phyloP scores from a whole-genome alignment of 179 eudicot genomes.

The Amaranthus tricolor region DNA sequence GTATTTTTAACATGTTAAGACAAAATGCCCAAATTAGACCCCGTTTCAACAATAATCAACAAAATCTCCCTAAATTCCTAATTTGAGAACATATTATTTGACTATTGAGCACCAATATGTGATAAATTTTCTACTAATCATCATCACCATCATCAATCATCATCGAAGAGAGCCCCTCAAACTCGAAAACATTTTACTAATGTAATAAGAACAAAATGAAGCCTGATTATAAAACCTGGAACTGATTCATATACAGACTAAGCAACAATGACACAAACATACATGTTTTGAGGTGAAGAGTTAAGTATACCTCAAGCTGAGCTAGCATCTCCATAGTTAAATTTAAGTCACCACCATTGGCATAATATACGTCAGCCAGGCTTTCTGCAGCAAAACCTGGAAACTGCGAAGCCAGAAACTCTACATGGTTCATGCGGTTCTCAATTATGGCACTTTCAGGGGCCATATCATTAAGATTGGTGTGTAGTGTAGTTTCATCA shows the following conservation, averaged over 20 bases:
- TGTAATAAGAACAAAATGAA: neutral
- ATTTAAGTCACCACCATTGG: slow-evolving; percentile 78
- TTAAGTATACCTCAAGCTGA: slow-evolving; percentile 84
- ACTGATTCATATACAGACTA: neutral
- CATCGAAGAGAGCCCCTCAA: neutral
- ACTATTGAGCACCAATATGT: neutral
- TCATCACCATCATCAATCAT: neutral
- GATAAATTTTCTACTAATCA: neutral
- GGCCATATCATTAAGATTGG: slow-evolving; percentile 36
- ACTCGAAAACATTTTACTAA: no score
- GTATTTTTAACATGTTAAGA: slow-evolving; percentile 1
- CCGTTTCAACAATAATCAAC: neutral
- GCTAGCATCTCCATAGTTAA: slow-evolving; percentile 86
- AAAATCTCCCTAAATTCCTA: neutral
- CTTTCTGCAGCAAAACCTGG: slow-evolving; percentile 96
- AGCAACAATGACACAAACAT: no score
- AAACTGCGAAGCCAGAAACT: slow-evolving; percentile 79
- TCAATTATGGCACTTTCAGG: slow-evolving; percentile 45
- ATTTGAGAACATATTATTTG: neutral
- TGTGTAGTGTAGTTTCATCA: slow-evolving; percentile 35
- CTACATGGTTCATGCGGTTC: slow-evolving; percentile 56
- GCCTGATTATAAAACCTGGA: neutral
- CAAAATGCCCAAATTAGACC: neutral
- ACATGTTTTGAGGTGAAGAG: slow-evolving; percentile 2
- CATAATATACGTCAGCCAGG: slow-evolving; percentile 82